Conservation (phyloP, 2,329 filamentous ascomycete species). For the Zymoseptoria crescenta region DNA sequence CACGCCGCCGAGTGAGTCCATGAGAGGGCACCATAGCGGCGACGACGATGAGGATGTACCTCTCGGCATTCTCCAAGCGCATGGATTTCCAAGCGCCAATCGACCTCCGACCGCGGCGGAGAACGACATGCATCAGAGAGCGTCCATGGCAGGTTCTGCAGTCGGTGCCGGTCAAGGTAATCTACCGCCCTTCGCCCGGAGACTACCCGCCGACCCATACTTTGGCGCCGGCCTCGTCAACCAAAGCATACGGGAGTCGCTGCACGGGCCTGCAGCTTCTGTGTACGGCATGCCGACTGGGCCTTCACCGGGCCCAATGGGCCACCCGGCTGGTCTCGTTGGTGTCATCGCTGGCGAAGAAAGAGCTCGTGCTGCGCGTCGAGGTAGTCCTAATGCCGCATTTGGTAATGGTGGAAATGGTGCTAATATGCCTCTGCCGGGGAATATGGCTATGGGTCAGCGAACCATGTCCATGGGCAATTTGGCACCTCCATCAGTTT, state of each 20-base stretch:
- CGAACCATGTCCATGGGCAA: conserved; percentile 30
- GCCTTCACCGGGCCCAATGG: conserved; percentile 15
- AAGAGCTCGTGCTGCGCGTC: conserved; percentile 64
- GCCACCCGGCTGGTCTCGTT: conserved; percentile 69
- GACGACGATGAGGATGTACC: conserved; percentile 86
- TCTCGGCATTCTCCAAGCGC: conserved; percentile 75
- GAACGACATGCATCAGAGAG: conserved; percentile 37
- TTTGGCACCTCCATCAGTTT: conserved; percentile 20
- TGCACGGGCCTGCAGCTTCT: conserved; percentile 40
- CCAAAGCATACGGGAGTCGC: conserved; percentile 62
- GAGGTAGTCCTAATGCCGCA: conserved; percentile 63
- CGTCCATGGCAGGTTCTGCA: conserved; percentile 42
- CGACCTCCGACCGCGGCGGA: conserved; percentile 61
- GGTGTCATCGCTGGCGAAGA: conserved; percentile 85
- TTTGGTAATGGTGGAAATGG: conserved; percentile 16
- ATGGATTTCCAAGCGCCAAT: conserved; percentile 76
- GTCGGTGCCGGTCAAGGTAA: conserved; percentile 42
- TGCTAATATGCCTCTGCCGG: conserved; percentile 24
- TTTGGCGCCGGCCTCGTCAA: conserved; percentile 70
- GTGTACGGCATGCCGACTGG: conserved; percentile 25
- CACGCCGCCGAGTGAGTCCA: conserved; percentile 19
- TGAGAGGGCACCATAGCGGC: conserved; percentile 35
- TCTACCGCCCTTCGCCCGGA: conserved; percentile 74
- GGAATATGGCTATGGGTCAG: conserved; percentile 18
- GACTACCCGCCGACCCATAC: conserved; percentile 78